Evolutionary conservation across 331 rosid species (phyloP).

Genomic region (Acacia concinna): DNA sequence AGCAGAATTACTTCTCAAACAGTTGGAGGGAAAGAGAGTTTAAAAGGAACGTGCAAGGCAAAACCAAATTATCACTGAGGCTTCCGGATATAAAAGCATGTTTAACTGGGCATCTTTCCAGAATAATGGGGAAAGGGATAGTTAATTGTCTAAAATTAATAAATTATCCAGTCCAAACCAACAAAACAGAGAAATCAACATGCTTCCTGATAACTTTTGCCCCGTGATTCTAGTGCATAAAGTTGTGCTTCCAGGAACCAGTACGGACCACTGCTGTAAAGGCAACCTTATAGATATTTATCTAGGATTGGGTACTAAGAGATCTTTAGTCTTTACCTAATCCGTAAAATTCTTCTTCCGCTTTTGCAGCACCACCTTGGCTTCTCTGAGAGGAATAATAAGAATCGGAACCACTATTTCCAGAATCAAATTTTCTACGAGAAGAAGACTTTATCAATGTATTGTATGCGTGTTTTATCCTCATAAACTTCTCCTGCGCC

Average conservation of each 20-base stretch:
- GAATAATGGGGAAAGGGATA: background rate
- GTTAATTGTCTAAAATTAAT: constrained; percentile 8
- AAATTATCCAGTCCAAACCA: background rate
- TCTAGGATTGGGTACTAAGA: constrained; percentile 15
- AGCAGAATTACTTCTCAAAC: background rate
- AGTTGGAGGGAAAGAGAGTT: background rate
- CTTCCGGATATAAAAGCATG: background rate
- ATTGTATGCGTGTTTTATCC: constrained; percentile 91
- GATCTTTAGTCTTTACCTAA: constrained; percentile 62
- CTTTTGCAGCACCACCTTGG: constrained; percentile 50
- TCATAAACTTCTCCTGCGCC: constrained; percentile 90
- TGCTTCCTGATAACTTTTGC: constrained; percentile 17
- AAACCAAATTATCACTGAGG: background rate
- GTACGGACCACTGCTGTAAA: background rate
- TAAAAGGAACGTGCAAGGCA: background rate
- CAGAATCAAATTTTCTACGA: constrained; percentile 67
- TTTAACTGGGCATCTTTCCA: constrained; percentile 2
- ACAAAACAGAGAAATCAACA: background rate
- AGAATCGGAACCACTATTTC: constrained; percentile 53
- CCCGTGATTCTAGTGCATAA: background rate
- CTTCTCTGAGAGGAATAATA: constrained; percentile 48
- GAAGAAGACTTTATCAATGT: constrained; percentile 77
- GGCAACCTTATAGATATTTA: constrained; percentile 15
- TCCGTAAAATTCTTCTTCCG: constrained; percentile 86
- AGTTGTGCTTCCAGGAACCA: background rate